These are phyloP conservation scores for Rhododendron ferrugineum DNA, from an alignment of 148 eudicot species.

Conservation along the genomic window DNA sequence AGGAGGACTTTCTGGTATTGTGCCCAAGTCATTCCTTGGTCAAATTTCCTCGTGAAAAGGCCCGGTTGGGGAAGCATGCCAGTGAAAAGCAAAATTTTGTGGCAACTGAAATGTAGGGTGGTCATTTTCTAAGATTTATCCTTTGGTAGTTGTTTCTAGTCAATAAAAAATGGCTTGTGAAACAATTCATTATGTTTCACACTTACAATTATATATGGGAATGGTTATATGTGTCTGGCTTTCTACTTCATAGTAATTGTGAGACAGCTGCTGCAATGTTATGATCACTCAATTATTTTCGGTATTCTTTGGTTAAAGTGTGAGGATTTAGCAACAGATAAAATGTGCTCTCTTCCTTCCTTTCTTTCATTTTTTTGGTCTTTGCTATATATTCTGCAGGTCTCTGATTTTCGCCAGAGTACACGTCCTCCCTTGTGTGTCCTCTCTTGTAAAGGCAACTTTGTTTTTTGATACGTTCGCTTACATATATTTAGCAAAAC, in stretches of 20 bases:
- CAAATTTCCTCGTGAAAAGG: slow-evolving; percentile 73
- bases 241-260: not conserved
- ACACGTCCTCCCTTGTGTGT: not conserved
- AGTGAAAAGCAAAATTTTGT: slow-evolving; percentile 17
- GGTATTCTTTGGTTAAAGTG: not conserved
- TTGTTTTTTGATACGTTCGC: not conserved
- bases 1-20: slow-evolving; percentile 59
- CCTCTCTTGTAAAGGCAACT: not conserved
- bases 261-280: not conserved
- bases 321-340: not conserved
- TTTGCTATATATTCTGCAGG: not conserved
- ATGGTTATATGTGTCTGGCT: not conserved
- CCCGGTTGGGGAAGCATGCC: slow-evolving; percentile 30
- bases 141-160: not conserved
- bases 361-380: not conserved
- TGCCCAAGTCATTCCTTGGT: slow-evolving; percentile 61
- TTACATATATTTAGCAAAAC: not conserved
- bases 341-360: too few relatives aligned
- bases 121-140: not conserved
- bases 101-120: slow-evolving; percentile 38
- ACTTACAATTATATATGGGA: not conserved
- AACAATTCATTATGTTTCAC: not conserved
- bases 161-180: not conserved
- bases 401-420: not conserved
- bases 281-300: not conserved